Percentiles rank a stretch among this genome's conserved stretches.
These are phyloP conservation scores for Aspergillus niger DNA, from an alignment of 2,329 filamentous ascomycete genomes.

Conservation along the genomic window DNA sequence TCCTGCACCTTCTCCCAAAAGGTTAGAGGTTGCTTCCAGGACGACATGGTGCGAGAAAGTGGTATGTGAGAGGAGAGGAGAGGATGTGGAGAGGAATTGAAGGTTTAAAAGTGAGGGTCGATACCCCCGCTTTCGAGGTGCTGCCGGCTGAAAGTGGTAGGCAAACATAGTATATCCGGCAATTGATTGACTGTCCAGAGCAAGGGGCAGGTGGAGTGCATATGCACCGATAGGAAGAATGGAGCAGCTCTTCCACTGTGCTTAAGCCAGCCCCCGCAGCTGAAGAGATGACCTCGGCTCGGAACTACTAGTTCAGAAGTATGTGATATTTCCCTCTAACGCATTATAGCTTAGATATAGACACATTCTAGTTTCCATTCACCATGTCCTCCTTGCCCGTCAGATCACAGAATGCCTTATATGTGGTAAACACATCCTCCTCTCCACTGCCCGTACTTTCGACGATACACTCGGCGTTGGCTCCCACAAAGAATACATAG, in stretches of 20 bases:
- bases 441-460: conserved; percentile 62
- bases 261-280: background rate
- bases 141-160: background rate
- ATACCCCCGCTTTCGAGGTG: background rate
- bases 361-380: conserved; percentile 34
- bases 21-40: conserved; percentile 26
- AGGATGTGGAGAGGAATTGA: background rate
- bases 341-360: background rate
- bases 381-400: conserved; percentile 50
- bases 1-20: conserved; percentile 33
- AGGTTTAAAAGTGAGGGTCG: background rate
- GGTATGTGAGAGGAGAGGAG: background rate
- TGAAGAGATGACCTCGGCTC: background rate
- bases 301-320: background rate
- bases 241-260: too few species aligned
- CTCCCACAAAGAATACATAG: conserved; percentile 81
- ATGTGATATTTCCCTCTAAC: background rate
- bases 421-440: conserved; percentile 73
- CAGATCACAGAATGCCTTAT: conserved; percentile 92
- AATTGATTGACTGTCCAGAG: too few species aligned
- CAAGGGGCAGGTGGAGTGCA: too few species aligned
- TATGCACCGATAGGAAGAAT: too few species aligned
- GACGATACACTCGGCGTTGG: conserved; percentile 79
- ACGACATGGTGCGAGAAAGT: conserved; percentile 16
- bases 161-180: too few species aligned